Evolutionary conservation across 208 protist genomes (phyloP).

Genomic region (Crithidia thermophila): DNA sequence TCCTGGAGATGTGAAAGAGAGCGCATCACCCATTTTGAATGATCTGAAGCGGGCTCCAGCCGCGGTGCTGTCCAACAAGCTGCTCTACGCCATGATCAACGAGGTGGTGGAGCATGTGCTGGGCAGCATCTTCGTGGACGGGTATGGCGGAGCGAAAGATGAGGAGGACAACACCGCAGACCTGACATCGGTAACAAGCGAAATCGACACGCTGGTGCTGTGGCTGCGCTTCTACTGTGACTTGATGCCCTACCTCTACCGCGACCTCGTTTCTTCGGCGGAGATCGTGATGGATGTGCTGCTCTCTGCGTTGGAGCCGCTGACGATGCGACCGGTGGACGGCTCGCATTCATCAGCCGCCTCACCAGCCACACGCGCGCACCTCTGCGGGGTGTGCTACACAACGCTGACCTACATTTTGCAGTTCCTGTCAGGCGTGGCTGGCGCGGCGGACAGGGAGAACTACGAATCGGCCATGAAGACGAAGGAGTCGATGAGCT

Average conservation of each 20-base stretch:
- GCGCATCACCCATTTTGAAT: slow-evolving; percentile 12
- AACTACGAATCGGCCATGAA: slow-evolving; percentile 18
- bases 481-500: slow-evolving; percentile 32
- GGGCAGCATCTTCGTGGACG: neutral
- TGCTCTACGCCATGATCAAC: slow-evolving; percentile 26
- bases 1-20: neutral
- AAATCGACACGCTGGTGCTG: slow-evolving; percentile 22
- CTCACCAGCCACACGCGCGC: neutral
- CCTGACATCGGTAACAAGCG: neutral
- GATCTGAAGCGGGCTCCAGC: slow-evolving; percentile 18
- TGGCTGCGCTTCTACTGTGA: slow-evolving; percentile 35
- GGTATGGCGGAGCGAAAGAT: neutral
- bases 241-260: slow-evolving; percentile 37
- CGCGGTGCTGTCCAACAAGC: slow-evolving; percentile 22
- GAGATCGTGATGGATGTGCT: slow-evolving; percentile 30
- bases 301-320: slow-evolving; percentile 26
- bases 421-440: slow-evolving; percentile 19
- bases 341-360: neutral
- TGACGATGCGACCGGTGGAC: neutral
- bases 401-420: slow-evolving; percentile 8
- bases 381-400: slow-evolving; percentile 11
- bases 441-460: slow-evolving; percentile 19
- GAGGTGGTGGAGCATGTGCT: slow-evolving; percentile 25
- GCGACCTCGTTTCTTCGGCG: slow-evolving; percentile 34
- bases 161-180: neutral